A percentile compares a stretch with the other conserved stretches of the same genome.
Conservation (phyloP, 2,329 filamentous ascomycete genomes). For the Epichloe hybrida region DNA sequence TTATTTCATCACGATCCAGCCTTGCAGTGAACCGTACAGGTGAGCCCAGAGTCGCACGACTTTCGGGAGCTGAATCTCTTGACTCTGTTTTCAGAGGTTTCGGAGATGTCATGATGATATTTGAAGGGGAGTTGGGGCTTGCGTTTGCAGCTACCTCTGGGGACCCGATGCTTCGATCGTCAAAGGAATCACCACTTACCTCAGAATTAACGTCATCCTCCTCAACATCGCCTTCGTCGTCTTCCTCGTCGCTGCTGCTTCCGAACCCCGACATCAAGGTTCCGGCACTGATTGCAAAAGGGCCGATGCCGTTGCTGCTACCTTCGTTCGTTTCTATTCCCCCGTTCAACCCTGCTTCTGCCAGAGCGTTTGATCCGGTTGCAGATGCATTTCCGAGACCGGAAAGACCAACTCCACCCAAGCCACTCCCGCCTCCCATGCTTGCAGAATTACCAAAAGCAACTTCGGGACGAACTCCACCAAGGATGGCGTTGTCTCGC, state of each 20-base stretch:
- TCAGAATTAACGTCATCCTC: conserved; percentile 60
- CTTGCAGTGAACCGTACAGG: conserved; percentile 4
- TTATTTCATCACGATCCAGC: conserved; percentile 2
- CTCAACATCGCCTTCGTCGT: conserved; percentile 82
- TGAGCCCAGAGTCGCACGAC: conserved; percentile 5
- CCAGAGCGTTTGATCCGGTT: conserved; percentile 52
- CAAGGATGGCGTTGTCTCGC: conserved; percentile 94
- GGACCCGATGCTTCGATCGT: conserved; percentile 15
- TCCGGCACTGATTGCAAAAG: conserved; percentile 59
- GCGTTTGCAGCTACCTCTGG: conserved; percentile 16
- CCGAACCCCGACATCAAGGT: conserved; percentile 82
- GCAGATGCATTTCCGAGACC: conserved; percentile 25
- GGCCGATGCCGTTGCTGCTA: conserved; percentile 52
- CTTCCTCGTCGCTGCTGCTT: conserved; percentile 90
- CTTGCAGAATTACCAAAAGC: conserved; percentile 67
- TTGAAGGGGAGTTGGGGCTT: conserved; percentile 13
- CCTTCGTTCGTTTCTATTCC: conserved; percentile 55
- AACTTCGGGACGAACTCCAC: conserved; percentile 85
- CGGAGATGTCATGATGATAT: conserved; percentile 20
- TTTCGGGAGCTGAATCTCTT: conserved; percentile 9
- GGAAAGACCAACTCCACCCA: conserved; percentile 36
- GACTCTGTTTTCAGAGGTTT: conserved; percentile 14
- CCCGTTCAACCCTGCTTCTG: conserved; percentile 73
- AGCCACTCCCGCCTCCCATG: conserved; percentile 30
- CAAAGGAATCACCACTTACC: conserved; percentile 37